phyloP scores from a whole-genome alignment of 1,284 basidiomycete species.

The Wallemia hederae region DNA sequence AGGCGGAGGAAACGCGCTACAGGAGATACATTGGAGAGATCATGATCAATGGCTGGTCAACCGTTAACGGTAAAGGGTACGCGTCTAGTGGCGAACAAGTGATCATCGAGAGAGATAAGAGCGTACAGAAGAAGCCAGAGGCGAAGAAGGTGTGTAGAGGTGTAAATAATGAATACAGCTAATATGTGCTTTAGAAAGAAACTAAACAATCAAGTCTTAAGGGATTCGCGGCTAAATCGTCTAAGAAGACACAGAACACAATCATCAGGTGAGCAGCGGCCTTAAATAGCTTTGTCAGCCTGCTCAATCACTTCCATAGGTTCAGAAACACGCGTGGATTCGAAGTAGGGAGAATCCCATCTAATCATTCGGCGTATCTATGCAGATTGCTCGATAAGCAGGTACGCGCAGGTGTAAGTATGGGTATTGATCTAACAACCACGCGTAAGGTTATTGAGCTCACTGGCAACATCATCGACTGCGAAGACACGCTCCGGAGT shows the following conservation, averaged over 20 bases:
- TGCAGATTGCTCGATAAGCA: conserved; percentile 35
- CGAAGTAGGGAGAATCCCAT: conserved; percentile 44
- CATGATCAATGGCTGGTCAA: conserved; percentile 50
- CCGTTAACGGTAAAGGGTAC: conserved; percentile 38
- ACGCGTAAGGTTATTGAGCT: conserved; percentile 15
- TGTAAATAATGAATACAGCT: conserved; percentile 30
- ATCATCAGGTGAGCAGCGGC: conserved; percentile 40
- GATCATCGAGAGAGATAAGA: conserved; percentile 25
- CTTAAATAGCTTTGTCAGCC: conserved; percentile 16
- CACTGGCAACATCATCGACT: conserved; percentile 36
- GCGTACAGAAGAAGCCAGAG: not conserved
- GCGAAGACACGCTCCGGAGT: conserved; percentile 30
- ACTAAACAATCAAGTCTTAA: not conserved
- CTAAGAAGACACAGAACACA: conserved; percentile 28
- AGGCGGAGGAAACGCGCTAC: not conserved
- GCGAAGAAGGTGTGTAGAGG: conserved; percentile 4
- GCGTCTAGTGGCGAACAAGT: conserved; percentile 33
- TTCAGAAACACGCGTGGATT: conserved; percentile 6
- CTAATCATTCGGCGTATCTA: conserved; percentile 36
- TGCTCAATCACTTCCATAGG: not conserved
- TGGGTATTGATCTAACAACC: not conserved
- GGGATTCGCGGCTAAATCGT: conserved; percentile 15
- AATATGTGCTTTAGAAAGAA: no score
- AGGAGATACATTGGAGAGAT: conserved; percentile 30
- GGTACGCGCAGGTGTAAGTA: conserved; percentile 12